Base-by-base conservation (phyloP, 306 rosid species). In the Cucurbita argyrosperma region DNA sequence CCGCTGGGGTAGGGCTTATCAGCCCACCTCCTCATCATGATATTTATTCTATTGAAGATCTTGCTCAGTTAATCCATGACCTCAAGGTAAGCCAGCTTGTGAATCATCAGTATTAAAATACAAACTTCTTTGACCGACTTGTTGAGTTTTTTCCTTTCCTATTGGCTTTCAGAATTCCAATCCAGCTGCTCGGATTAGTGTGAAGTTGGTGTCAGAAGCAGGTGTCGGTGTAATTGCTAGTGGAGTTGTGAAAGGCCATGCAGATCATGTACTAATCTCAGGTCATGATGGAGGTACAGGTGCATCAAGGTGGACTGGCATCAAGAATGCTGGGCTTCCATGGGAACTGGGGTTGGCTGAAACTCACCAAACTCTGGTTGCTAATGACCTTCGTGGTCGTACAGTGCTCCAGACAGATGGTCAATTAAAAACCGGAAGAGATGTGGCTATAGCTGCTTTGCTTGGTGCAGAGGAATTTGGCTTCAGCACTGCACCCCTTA, bases 231-330 rank as follows among this genome's bases (percentile, higher is more conserved):
- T 95, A n/a, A 85, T 95, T 83, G 99, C 99, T 54, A 95, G 99
- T 81, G 99, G 99, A 80, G 99, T 95, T 83, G 99, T 95, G 54
- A 95, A 95, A 83, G 99, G 97, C 61, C 99, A 95, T 58, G 99
- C 99, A 0, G 99, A 95, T 74, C 99, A 95, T 84, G 96, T 95
- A 57, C 77, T 95, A 85, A 91, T 95, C 81, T 84, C 99, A 0
- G 99, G 99, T 68, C 99, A 95, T 52, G 99, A 95, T 82, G 99
- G 99, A 81, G 99, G 99, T 23, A 95, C 99, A 18, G 99, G 99
- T 71, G 99, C 99, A 60, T 95, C 99, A 55, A 89, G 99, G 87
- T 95, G 99, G 99, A 95, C 99, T 72, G 99, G 99, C 59, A 95
- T 95, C 77, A 95, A 95, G 87, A 95, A 85, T 88, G 99, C 99